Evolutionary conservation across 2,329 filamentous ascomycete species (phyloP), one percentile per base, ranked within the genome.

Genomic region (Aspergillus tanneri): DNA sequence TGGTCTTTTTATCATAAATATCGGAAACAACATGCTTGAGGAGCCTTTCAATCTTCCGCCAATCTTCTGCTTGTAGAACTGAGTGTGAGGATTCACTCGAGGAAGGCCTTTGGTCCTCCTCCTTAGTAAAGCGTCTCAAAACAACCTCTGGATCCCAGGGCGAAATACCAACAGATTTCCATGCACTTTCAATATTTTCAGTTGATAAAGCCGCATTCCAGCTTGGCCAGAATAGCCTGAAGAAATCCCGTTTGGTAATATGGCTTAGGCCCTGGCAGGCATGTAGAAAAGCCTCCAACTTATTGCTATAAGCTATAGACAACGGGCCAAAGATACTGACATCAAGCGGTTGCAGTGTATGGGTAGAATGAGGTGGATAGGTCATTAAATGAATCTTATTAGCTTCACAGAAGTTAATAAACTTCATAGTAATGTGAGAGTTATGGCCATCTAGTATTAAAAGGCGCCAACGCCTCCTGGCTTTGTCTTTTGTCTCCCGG

Each of bases 271-370:
- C 37, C 21, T 39, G 23, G 12, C 11, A 35, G 2, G 3, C 10
- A 16, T 47, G 24, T 5, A 46, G n/a, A 40, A 43, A 43, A 16
- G 2, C 5, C n/a, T 47, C 39, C 7, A 50, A 43, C 9, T 39
- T 5, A 10, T 43, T 16, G 9, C 19, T 43, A 27, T 43, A 50
- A 1, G 32, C 30, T 4, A 4, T 22, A 1, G 32, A 43, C 3
- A 50, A 19, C 16, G 38, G 28, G 4, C 10, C n/a, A 21, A 50
- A 46, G 28, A 50, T 46, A 2, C 23, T 22, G n/a, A 50, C 35
- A 45, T 53, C 28, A 18, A 53, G 40, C 5, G 43, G 47, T 39
- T 50, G 43, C 14, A 53, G 5, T 1, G 35, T 21, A 50, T 53
- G 35, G 1, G 28, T 53, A 11, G 25, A 53, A 50, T 50, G 34